These are phyloP conservation scores for Globisporangium polare DNA, from an alignment of 352 stramenopile genomes.

Conservation along the genomic window DNA sequence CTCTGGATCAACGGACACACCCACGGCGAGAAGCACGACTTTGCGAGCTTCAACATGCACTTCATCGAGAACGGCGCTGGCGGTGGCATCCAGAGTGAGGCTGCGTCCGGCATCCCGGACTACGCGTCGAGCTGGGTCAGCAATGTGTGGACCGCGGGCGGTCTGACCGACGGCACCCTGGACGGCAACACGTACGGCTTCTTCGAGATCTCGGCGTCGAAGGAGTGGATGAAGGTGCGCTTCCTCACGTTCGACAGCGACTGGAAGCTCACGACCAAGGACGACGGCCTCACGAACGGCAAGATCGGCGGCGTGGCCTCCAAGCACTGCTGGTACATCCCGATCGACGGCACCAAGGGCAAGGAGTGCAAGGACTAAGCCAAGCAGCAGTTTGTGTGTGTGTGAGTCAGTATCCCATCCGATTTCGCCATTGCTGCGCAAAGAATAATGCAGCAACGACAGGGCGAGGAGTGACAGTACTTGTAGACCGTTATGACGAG, in stretches of 20 bases:
- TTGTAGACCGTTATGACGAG: not conserved
- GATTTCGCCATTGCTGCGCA: not conserved
- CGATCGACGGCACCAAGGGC: slow-evolving; percentile 26
- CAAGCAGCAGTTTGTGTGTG: slow-evolving; percentile 3
- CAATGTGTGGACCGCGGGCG: slow-evolving; percentile 46
- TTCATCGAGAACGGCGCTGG: slow-evolving; percentile 82
- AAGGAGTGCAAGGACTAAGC: slow-evolving; percentile 19
- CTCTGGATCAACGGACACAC: slow-evolving; percentile 75
- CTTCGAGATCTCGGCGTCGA: slow-evolving; percentile 53
- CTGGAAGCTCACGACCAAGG: slow-evolving; percentile 46
- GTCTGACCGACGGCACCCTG: slow-evolving; percentile 21
- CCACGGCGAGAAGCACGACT: slow-evolving; percentile 77
- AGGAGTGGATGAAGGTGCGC: slow-evolving; percentile 65
- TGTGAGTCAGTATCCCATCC: slow-evolving; percentile 2
- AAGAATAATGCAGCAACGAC: no score
- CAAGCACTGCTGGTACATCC: slow-evolving; percentile 81
- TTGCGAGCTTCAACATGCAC: slow-evolving; percentile 44
- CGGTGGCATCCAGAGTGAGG: slow-evolving; percentile 80
- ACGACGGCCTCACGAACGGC: slow-evolving; percentile 40
- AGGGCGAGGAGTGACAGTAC: no score
- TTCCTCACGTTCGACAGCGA: slow-evolving; percentile 64
- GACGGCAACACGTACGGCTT: slow-evolving; percentile 59
- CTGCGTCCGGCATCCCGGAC: slow-evolving; percentile 59
- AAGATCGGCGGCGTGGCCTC: slow-evolving; percentile 46
- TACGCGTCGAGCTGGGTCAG: slow-evolving; percentile 39